A percentile compares a stretch with the other conserved stretches of the same genome.
Evolutionary conservation across 2,329 filamentous ascomycete species (phyloP).

Genomic region (Beauveria varroae): DNA sequence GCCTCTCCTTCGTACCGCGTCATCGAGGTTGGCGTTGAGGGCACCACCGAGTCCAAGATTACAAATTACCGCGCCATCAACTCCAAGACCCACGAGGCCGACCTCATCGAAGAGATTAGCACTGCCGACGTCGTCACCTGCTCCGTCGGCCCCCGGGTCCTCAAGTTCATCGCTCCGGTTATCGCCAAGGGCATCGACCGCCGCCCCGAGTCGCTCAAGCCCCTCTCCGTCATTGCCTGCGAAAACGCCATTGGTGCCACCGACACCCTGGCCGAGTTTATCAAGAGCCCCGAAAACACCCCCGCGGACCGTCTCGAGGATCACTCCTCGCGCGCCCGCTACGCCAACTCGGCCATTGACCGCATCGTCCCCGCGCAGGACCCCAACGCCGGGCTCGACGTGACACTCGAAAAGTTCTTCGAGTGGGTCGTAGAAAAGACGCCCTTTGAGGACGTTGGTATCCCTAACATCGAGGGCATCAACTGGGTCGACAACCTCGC

Average conservation of each 20-base stretch:
- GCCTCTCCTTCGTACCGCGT: constrained; percentile 73
- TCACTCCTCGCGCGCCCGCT: constrained; percentile 70
- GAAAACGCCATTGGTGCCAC: constrained; percentile 97
- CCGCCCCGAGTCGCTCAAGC: constrained; percentile 46
- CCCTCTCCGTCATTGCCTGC: constrained; percentile 89
- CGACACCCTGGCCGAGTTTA: constrained; percentile 74
- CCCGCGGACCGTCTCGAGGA: constrained; percentile 56
- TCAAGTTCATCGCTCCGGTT: constrained; percentile 91
- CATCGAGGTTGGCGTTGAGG: constrained; percentile 83
- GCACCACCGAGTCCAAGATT: constrained; percentile 73
- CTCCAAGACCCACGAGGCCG: constrained; percentile 75
- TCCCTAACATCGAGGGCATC: constrained; percentile 74
- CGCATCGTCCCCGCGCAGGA: constrained; percentile 93
- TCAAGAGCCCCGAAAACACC: constrained; percentile 68
- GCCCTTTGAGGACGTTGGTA: constrained; percentile 63
- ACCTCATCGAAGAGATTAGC: constrained; percentile 77
- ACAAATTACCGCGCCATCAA: constrained; percentile 97
- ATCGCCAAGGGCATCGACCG: constrained; percentile 94
- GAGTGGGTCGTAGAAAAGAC: constrained; percentile 94
- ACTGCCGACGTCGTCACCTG: constrained; percentile 90
- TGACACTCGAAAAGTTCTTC: constrained; percentile 96
- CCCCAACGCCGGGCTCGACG: constrained; percentile 70
- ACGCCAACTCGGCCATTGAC: constrained; percentile 97
- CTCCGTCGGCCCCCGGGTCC: constrained; percentile 91
- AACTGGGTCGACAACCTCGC: constrained; percentile 88